Percentiles rank a stretch among this genome's conserved stretches.
Evolutionary conservation across 768 basidiomycete genomes (phyloP).

Genomic region (Lactifluus volemus): DNA sequence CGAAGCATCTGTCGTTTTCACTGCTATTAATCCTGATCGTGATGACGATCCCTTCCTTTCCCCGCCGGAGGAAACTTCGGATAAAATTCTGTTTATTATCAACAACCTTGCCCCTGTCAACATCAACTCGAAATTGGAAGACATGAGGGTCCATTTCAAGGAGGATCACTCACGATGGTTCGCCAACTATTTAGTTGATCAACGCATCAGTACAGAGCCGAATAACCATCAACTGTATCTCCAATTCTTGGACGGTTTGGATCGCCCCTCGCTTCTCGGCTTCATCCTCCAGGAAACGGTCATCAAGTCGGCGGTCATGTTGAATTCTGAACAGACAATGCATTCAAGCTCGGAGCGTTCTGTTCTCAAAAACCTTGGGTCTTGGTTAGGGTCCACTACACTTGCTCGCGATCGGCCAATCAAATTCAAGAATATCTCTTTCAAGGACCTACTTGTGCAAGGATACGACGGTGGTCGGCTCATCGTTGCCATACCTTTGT

Average conservation of each 20-base stretch:
- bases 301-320: slow-evolving; percentile 70
- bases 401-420: slow-evolving; percentile 90
- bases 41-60: slow-evolving; percentile 51
- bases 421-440: slow-evolving; percentile 85
- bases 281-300: slow-evolving; percentile 93
- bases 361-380: slow-evolving; percentile 86
- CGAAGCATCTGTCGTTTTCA: slow-evolving; percentile 56
- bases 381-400: slow-evolving; percentile 92
- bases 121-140: slow-evolving; percentile 77
- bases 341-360: slow-evolving; percentile 78
- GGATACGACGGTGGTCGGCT: slow-evolving; percentile 89
- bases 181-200: slow-evolving; percentile 94
- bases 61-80: slow-evolving; percentile 83
- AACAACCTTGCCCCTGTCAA: slow-evolving; percentile 96
- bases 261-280: slow-evolving; percentile 54
- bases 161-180: slow-evolving; percentile 90
- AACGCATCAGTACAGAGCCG: slow-evolving; percentile 90
- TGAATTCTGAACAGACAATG: slow-evolving; percentile 89
- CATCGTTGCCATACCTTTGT: slow-evolving; percentile 92
- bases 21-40: slow-evolving; percentile 64
- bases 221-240: slow-evolving; percentile 96
- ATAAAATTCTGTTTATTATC: slow-evolving; percentile 94
- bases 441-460: slow-evolving; percentile 96
- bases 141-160: slow-evolving; percentile 80
- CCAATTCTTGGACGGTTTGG: slow-evolving; percentile 82